phyloP scores from a whole-genome alignment of 2,329 filamentous ascomycete genomes.

The Coniochaeta hoffmannii region DNA sequence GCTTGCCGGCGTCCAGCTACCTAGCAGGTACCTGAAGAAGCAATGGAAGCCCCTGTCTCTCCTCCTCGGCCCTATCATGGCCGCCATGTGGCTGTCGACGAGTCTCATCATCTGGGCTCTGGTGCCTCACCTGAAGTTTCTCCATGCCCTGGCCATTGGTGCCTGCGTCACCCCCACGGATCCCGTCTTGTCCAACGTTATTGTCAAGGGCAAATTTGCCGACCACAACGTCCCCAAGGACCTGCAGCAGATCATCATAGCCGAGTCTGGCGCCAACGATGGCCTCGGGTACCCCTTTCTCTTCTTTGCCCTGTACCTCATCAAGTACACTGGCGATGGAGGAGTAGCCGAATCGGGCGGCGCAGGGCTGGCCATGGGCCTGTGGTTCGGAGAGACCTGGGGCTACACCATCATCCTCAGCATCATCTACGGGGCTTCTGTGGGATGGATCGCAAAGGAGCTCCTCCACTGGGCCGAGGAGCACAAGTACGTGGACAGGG shows the following conservation, averaged over 20 bases:
- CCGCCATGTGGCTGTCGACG: conserved; percentile 78
- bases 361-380: conserved; percentile 57
- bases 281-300: conserved; percentile 84
- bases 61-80: conserved; percentile 79
- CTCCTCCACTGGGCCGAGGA: conserved; percentile 79
- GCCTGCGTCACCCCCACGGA: conserved; percentile 92
- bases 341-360: conserved; percentile 50
- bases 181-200: conserved; percentile 78
- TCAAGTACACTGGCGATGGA: conserved; percentile 62
- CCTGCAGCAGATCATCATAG: conserved; percentile 72
- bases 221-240: conserved; percentile 81
- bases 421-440: conserved; percentile 64
- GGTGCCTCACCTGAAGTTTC: conserved; percentile 61
- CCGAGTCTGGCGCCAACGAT: conserved; percentile 84
- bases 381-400: conserved; percentile 85
- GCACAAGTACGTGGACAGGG: conserved; percentile 72
- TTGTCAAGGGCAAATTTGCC: conserved; percentile 89
- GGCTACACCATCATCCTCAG: conserved; percentile 76
- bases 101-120: conserved; percentile 71
- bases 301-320: conserved; percentile 75
- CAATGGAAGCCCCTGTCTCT: conserved; percentile 72
- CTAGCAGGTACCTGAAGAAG: conserved; percentile 68
- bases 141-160: conserved; percentile 73
- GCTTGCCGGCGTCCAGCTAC: conserved; percentile 79
- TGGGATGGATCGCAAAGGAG: conserved; percentile 77